Percentiles rank a stretch among this genome's conserved stretches.
phyloP scores from a whole-genome alignment of 257 asterid genomes.

The Henckelia pumila region DNA sequence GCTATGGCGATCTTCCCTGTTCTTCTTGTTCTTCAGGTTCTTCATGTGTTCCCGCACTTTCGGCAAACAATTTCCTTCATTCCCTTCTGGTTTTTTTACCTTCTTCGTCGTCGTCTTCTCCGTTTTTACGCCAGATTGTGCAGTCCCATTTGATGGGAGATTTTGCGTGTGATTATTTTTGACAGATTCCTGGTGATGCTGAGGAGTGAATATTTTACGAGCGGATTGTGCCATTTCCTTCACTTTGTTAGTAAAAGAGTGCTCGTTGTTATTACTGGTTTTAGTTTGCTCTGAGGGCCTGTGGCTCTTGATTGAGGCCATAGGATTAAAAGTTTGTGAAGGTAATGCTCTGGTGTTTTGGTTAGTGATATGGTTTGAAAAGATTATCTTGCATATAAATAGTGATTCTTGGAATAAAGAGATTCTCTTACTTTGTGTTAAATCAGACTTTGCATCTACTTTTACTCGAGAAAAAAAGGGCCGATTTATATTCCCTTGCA shows the following conservation, averaged over 20 bases:
- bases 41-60: constrained; percentile 17
- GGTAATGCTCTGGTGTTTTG: neutral
- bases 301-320: constrained; percentile 25
- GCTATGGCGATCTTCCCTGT: neutral
- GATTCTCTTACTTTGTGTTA: constrained; percentile 13
- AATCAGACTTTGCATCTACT: constrained; percentile 23
- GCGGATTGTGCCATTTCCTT: constrained; percentile 30
- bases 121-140: neutral
- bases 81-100: neutral
- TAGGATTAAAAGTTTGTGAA: neutral
- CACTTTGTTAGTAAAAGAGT: constrained; percentile 25
- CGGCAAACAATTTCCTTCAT: constrained; percentile 22
- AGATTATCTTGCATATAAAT: neutral
- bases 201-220: constrained; percentile 7
- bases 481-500: neutral
- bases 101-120: neutral
- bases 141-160: neutral
- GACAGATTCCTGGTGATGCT: neutral
- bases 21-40: constrained; percentile 12
- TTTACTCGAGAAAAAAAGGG: neutral
- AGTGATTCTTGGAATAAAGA: neutral
- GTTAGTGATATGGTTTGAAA: neutral
- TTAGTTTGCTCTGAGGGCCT: constrained; percentile 22
- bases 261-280: constrained; percentile 3
- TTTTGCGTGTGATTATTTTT: neutral